Conservation (phyloP, 257 asterid species). For the Ajuga chamaepitys region DNA sequence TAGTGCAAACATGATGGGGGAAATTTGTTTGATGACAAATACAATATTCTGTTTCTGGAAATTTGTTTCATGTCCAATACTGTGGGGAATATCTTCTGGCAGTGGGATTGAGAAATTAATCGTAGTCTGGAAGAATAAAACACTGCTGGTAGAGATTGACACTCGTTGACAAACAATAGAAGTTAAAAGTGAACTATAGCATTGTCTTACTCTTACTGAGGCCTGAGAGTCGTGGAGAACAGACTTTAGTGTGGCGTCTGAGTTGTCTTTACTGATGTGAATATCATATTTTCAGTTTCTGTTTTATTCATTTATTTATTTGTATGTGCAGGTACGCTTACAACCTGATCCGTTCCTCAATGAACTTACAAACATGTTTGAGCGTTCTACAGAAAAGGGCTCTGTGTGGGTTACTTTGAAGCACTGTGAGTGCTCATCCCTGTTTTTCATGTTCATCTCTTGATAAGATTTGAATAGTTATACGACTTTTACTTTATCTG, state of each 20-base stretch:
- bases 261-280: neutral
- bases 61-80: neutral
- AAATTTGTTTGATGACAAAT: neutral
- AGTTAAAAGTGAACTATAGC: neutral
- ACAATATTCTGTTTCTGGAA: neutral
- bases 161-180: neutral
- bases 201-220: neutral
- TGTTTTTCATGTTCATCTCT: conserved; percentile 1
- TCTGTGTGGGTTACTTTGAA: conserved; percentile 88
- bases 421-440: conserved; percentile 43
- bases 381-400: conserved; percentile 70
- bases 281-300: conserved; percentile 9
- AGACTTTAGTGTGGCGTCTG: no score
- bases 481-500: conserved; percentile 4
- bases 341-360: conserved; percentile 80
- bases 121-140: neutral
- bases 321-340: conserved; percentile 46
- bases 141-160: neutral
- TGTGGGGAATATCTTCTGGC: neutral
- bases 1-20: neutral
- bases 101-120: neutral
- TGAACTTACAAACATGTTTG: conserved; percentile 76
- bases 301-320: conserved; percentile 1
- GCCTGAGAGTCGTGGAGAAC: neutral
- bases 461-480: neutral